Percentiles rank a stretch among this genome's conserved stretches.
Evolutionary conservation across 2,329 filamentous ascomycete species (phyloP).

Genomic region (Trichothecium roseum): DNA sequence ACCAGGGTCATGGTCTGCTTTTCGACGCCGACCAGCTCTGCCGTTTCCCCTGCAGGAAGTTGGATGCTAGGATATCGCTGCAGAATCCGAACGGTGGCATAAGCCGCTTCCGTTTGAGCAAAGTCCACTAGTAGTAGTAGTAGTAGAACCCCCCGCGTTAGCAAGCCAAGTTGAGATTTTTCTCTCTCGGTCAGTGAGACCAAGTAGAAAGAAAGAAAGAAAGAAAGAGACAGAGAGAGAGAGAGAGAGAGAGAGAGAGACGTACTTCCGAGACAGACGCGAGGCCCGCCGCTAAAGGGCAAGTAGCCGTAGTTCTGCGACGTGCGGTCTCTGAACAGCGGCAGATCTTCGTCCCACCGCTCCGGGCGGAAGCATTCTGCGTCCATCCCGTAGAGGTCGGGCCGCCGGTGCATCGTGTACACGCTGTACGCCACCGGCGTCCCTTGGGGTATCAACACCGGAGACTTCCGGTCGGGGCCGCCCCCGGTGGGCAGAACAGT

Average conservation of each 20-base stretch:
- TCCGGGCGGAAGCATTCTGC: no score
- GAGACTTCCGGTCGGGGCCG: background rate
- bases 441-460: no score
- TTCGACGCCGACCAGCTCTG: conserved; percentile 13
- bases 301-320: conserved; percentile 17
- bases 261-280: conserved; percentile 27
- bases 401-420: conserved; percentile 24
- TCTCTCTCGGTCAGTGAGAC: no score
- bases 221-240: no score
- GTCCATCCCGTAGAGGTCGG: conserved; percentile 8
- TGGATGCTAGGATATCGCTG: conserved; percentile 11
- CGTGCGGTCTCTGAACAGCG: conserved; percentile 21
- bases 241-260: conserved; percentile 7
- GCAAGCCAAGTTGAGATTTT: no score
- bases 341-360: conserved; percentile 18
- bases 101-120: conserved; percentile 12
- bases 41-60: conserved; percentile 7
- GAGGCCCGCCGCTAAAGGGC: conserved; percentile 30
- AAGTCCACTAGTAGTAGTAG: conserved; percentile 14
- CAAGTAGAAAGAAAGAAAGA: no score
- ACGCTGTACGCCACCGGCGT: conserved; percentile 8
- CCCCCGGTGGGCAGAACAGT: conserved; percentile 5
- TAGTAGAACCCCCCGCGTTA: no score
- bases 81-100: conserved; percentile 10
- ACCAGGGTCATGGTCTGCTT: conserved; percentile 11